Conservation (phyloP, 371 early-diverging fungal genomes). For the Mortierella sp. region DNA sequence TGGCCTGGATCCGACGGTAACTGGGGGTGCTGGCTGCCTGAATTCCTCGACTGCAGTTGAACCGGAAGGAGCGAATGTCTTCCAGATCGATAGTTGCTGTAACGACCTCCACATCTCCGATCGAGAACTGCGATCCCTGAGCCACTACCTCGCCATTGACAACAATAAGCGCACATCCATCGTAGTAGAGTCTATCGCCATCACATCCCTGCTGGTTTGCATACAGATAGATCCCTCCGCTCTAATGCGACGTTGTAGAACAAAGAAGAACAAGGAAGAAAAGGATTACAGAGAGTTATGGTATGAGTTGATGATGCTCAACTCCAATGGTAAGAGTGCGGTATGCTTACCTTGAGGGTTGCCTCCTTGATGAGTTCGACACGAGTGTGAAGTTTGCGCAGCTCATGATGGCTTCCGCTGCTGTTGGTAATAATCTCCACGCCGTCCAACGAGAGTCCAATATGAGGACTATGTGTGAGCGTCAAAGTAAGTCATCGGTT, state of each 20-base stretch:
- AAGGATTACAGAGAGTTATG: neutral
- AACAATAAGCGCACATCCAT: slow-evolving; percentile 93
- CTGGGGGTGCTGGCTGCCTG: slow-evolving; percentile 78
- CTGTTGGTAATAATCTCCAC: slow-evolving; percentile 97
- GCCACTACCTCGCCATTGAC: slow-evolving; percentile 93
- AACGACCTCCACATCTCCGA: slow-evolving; percentile 94
- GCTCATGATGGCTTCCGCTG: slow-evolving; percentile 93
- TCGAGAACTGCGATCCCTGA: slow-evolving; percentile 94
- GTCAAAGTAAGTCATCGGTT: neutral
- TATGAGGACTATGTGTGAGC: slow-evolving; percentile 84
- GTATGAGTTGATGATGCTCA: neutral
- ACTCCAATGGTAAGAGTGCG: neutral
- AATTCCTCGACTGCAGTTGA: slow-evolving; percentile 79
- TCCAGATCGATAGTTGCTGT: slow-evolving; percentile 94
- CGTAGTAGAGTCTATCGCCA: slow-evolving; percentile 98
- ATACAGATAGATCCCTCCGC: slow-evolving; percentile 96
- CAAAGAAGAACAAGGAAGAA: neutral
- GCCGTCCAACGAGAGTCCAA: slow-evolving; percentile 92
- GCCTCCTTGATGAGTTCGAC: slow-evolving; percentile 92
- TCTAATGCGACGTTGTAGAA: slow-evolving; percentile 34
- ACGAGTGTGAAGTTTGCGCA: slow-evolving; percentile 88
- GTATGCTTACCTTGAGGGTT: slow-evolving; percentile 79
- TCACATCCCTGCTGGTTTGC: slow-evolving; percentile 98
- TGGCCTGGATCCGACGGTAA: slow-evolving; percentile 76
- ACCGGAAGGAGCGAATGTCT: slow-evolving; percentile 87